Conservation (phyloP, 2,329 filamentous ascomycete species). For the Colletotrichum godetiae region DNA sequence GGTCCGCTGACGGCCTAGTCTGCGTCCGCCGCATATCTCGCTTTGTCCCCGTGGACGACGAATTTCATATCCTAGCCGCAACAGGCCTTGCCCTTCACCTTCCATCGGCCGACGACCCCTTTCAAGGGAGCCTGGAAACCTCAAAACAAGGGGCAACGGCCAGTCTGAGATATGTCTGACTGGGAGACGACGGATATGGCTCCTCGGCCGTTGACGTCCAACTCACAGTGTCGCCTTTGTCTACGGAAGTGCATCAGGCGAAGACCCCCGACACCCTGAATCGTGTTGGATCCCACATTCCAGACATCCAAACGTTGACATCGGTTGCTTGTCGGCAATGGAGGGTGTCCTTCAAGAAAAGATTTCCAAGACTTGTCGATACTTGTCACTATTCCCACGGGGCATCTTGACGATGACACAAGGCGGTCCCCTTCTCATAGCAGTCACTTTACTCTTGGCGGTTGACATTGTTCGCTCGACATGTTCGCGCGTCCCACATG, state of each 20-base stretch:
- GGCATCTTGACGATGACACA: neutral
- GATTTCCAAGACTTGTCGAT: neutral
- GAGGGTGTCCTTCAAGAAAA: neutral
- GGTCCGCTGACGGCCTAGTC: conserved; percentile 30
- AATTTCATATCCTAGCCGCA: conserved; percentile 2
- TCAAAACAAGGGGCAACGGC: conserved; percentile 16
- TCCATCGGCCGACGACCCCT: conserved; percentile 26
- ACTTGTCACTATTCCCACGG: neutral
- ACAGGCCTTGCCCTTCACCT: neutral
- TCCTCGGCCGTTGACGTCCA: neutral
- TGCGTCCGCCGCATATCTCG: conserved; percentile 8
- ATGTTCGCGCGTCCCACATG: neutral
- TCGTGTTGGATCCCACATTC: neutral
- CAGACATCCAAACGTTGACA: neutral
- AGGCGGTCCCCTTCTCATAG: neutral
- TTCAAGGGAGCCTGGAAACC: conserved; percentile 17
- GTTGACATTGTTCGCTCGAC: neutral
- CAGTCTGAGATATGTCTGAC: conserved; percentile 20
- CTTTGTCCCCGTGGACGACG: conserved; percentile 31
- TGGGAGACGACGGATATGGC: neutral
- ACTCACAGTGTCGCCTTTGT: neutral
- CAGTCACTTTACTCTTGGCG: neutral
- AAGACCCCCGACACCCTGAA: neutral
- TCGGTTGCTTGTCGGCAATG: conserved; percentile 5
- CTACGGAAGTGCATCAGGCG: conserved; percentile 20